Percentiles rank a stretch among this genome's conserved stretches.
Conservation (phyloP, 2,329 filamentous ascomycete genomes). For the Sporothrix dimorphospora region DNA sequence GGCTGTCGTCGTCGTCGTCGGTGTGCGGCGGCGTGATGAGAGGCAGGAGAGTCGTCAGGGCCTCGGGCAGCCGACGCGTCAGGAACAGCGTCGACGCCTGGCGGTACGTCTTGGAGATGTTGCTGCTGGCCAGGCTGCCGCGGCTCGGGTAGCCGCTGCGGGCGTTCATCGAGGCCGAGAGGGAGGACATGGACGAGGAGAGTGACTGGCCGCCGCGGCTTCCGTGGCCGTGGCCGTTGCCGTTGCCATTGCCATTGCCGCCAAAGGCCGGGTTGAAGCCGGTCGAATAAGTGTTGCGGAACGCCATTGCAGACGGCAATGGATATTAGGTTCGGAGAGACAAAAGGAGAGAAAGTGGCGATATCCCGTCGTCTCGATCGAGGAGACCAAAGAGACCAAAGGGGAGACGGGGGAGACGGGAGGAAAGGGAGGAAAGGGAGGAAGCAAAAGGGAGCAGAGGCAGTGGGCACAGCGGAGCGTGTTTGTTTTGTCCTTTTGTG, state of each 20-base stretch:
- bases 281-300: slow-evolving; percentile 48
- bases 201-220: slow-evolving; percentile 40
- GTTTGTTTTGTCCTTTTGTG: neutral
- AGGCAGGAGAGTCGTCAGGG: slow-evolving; percentile 80
- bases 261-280: slow-evolving; percentile 53
- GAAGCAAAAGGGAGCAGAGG: neutral
- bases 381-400: neutral
- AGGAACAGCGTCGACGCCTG: slow-evolving; percentile 93
- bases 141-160: slow-evolving; percentile 52
- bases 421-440: neutral
- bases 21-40: slow-evolving; percentile 67
- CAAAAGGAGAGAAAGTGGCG: neutral
- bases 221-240: slow-evolving; percentile 20
- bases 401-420: too few species aligned
- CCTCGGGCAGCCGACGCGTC: slow-evolving; percentile 89
- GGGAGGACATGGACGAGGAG: slow-evolving; percentile 59
- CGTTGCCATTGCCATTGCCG: slow-evolving; percentile 42
- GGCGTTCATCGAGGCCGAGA: slow-evolving; percentile 65
- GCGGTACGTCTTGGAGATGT: slow-evolving; percentile 90
- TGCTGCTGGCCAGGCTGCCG: slow-evolving; percentile 37
- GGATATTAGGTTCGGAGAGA: neutral
- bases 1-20: slow-evolving; percentile 46
- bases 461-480: slow-evolving; percentile 4
- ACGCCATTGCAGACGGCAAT: slow-evolving; percentile 46
- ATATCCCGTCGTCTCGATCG: neutral